These are phyloP conservation scores for Lactarius sp. DNA, from an alignment of 768 basidiomycete species.

Conservation along the genomic window DNA sequence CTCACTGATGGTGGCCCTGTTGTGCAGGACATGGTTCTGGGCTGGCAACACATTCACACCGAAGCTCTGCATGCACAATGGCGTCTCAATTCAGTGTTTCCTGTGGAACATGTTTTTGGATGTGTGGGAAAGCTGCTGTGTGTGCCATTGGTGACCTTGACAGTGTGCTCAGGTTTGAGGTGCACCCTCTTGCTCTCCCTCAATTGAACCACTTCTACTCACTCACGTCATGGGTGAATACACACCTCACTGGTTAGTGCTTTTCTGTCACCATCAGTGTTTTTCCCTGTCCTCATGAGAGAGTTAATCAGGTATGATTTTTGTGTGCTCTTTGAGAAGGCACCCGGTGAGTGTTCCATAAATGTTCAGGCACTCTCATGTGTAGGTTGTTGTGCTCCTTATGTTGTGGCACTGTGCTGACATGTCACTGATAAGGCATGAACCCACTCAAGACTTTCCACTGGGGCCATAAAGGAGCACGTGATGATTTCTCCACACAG, in stretches of 20 bases:
- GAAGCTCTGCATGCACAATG: constrained; percentile 53
- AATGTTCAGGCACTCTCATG: constrained; percentile 91
- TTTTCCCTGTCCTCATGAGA: constrained; percentile 22
- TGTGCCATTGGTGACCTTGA: constrained; percentile 66
- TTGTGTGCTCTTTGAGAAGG: constrained; percentile 78
- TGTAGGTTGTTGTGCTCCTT: constrained; percentile 39
- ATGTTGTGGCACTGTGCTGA: constrained; percentile 16
- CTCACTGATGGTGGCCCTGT: too few relatives aligned
- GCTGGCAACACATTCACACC: constrained; percentile 84
- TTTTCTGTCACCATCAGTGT: constrained; percentile 10
- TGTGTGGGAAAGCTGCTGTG: constrained; percentile 66
- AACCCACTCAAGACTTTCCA: constrained; percentile 77
- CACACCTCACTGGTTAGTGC: constrained; percentile 54
- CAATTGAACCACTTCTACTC: not conserved
- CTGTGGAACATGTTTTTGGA: constrained; percentile 78
- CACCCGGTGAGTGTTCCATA: constrained; percentile 78
- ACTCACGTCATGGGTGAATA: not conserved
- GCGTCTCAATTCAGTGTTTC: constrained; percentile 73
- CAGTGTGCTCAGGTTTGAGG: constrained; percentile 87
- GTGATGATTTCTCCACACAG: constrained; percentile 80
- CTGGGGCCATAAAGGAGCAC: constrained; percentile 78
- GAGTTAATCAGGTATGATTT: constrained; percentile 74
- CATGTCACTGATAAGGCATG: constrained; percentile 57
- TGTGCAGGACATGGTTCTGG: too few relatives aligned
- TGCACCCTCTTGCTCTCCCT: constrained; percentile 31